These are phyloP conservation scores for Alternaria rosae DNA, from an alignment of 2,329 filamentous ascomycete genomes.

Conservation along the genomic window DNA sequence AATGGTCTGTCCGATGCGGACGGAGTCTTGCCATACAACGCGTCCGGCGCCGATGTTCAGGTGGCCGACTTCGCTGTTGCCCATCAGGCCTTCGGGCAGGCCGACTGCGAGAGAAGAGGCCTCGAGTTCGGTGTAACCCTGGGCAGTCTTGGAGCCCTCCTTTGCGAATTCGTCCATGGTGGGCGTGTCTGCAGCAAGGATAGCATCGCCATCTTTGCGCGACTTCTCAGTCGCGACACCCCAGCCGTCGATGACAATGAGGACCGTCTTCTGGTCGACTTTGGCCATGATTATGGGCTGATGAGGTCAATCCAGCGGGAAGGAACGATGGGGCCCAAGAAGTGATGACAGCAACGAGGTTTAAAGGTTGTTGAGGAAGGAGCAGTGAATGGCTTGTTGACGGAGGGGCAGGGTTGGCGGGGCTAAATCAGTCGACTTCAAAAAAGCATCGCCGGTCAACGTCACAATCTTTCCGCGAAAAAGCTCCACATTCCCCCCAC, in stretches of 20 bases:
- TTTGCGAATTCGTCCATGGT: slow-evolving; percentile 87
- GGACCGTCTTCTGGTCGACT: slow-evolving; percentile 73
- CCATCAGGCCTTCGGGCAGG: slow-evolving; percentile 96
- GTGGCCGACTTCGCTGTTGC: slow-evolving; percentile 98
- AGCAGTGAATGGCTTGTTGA: slow-evolving; percentile 20
- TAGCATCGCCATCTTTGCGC: slow-evolving; percentile 90
- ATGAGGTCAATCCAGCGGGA: slow-evolving; percentile 13
- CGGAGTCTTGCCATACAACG: slow-evolving; percentile 95
- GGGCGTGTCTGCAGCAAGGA: slow-evolving; percentile 90
- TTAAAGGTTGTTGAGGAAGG: slow-evolving; percentile 3
- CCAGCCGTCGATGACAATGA: slow-evolving; percentile 99
- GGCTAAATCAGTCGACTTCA: slow-evolving; percentile 19
- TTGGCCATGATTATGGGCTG: slow-evolving; percentile 63
- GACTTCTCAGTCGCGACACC: slow-evolving; percentile 83
- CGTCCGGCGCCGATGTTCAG: slow-evolving; percentile 97
- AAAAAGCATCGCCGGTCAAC: slow-evolving; percentile 27
- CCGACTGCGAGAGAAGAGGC: slow-evolving; percentile 96
- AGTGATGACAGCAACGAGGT: neutral
- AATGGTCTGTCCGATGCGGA: slow-evolving; percentile 92
- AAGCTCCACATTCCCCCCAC: slow-evolving; percentile 17
- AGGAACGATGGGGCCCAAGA: neutral
- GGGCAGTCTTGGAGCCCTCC: slow-evolving; percentile 71
- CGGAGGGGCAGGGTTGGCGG: slow-evolving; percentile 39
- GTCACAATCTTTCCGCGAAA: slow-evolving; percentile 29
- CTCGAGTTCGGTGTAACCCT: slow-evolving; percentile 91